These are phyloP conservation scores for Pseudogymnoascus sp. DNA, from an alignment of 2,329 filamentous ascomycete species.

Conservation along the genomic window DNA sequence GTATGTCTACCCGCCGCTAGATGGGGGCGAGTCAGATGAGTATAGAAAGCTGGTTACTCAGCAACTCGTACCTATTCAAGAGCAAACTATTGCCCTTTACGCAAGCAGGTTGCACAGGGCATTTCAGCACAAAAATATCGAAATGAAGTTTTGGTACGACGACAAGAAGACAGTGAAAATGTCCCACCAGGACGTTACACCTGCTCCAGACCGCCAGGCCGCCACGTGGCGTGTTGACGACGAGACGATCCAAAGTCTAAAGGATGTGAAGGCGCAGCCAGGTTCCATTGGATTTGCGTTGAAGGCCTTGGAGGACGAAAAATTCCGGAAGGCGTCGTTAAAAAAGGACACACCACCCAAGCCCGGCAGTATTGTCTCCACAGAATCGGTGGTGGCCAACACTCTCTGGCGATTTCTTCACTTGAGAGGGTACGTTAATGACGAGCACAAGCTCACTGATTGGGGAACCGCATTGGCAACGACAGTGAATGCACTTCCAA, in stretches of 20 bases:
- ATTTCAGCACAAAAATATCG: slow-evolving; percentile 71
- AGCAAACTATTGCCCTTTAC: slow-evolving; percentile 68
- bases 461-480: slow-evolving; percentile 77
- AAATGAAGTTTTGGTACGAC: slow-evolving; percentile 78
- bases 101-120: slow-evolving; percentile 74
- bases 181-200: slow-evolving; percentile 46
- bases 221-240: slow-evolving; percentile 68
- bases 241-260: slow-evolving; percentile 33
- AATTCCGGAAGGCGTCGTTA: slow-evolving; percentile 63
- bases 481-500: slow-evolving; percentile 54
- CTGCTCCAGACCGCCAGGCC: slow-evolving; percentile 40
- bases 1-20: slow-evolving; percentile 72
- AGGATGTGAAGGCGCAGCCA: slow-evolving; percentile 35
- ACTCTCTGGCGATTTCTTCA: slow-evolving; percentile 84
- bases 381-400: slow-evolving; percentile 63
- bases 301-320: slow-evolving; percentile 56
- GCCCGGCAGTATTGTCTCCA: slow-evolving; percentile 41
- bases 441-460: slow-evolving; percentile 66
- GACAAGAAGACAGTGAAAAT: slow-evolving; percentile 59
- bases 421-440: slow-evolving; percentile 75
- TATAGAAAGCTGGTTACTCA: slow-evolving; percentile 73
- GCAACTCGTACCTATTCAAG: slow-evolving; percentile 65
- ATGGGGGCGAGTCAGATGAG: slow-evolving; percentile 69
- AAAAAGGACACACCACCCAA: slow-evolving; percentile 39
- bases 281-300: slow-evolving; percentile 53